phyloP scores from a whole-genome alignment of 768 basidiomycete genomes.

The Collybia sordida region DNA sequence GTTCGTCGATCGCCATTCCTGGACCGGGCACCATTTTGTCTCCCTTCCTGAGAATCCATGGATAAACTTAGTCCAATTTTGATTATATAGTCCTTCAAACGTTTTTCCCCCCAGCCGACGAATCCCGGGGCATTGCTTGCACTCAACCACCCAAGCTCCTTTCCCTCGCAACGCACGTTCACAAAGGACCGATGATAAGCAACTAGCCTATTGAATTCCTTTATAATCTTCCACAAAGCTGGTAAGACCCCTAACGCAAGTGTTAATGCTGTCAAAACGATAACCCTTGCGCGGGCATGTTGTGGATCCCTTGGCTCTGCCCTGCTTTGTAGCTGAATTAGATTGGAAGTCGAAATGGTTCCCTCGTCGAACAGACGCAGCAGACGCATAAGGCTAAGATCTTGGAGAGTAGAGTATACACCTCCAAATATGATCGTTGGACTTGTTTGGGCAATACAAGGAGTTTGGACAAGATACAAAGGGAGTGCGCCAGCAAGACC shows the following conservation, averaged over 20 bases:
- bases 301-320: slow-evolving; percentile 36
- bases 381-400: slow-evolving; percentile 77
- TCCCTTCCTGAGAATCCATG: slow-evolving; percentile 34
- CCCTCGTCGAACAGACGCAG: slow-evolving; percentile 56
- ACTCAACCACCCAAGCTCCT: slow-evolving; percentile 78
- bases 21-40: slow-evolving; percentile 19
- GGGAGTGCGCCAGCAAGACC: slow-evolving; percentile 74
- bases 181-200: slow-evolving; percentile 61
- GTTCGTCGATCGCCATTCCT: slow-evolving; percentile 28
- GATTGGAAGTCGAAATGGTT: slow-evolving; percentile 29
- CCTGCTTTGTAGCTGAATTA: slow-evolving; percentile 28
- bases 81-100: slow-evolving; percentile 66
- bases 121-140: slow-evolving; percentile 64
- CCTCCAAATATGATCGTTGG: slow-evolving; percentile 48
- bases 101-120: slow-evolving; percentile 70
- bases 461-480: slow-evolving; percentile 64
- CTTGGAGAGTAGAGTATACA: slow-evolving; percentile 65
- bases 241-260: slow-evolving; percentile 65
- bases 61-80: slow-evolving; percentile 66
- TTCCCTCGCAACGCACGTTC: slow-evolving; percentile 59
- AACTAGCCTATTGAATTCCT: slow-evolving; percentile 59
- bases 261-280: slow-evolving; percentile 64
- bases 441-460: slow-evolving; percentile 62
- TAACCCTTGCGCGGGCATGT: slow-evolving; percentile 57
- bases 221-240: slow-evolving; percentile 60